Evolutionary conservation across 768 basidiomycete genomes (phyloP), one percentile per base, ranked within the genome.

Genomic region (Lentinula detonsa): DNA sequence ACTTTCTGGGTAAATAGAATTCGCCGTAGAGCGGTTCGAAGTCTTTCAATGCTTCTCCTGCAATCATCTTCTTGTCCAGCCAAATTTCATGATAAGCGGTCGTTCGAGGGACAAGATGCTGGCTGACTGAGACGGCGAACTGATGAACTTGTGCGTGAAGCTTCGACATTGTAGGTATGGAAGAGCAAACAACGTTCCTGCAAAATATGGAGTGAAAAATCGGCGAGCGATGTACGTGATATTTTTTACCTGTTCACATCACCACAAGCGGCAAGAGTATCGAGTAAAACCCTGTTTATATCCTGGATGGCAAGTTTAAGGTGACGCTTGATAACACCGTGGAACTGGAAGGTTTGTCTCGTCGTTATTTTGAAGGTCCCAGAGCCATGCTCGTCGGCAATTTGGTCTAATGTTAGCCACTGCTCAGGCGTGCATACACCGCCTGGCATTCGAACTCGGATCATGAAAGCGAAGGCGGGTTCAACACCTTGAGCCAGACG

Each of bases 21-120:
- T 93, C 89, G 40, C 97, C 97, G 70, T 98, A 99, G n/a, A 98
- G 74, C 2, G 97, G 97, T 74, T 99, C 97, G 65, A 93, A 85
- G 74, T 97, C 95, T 70, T 95, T 91, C 62, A 97, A 74, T 5
- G 95, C 94, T 39, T 94, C 95, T 16, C 96, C 97, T 4, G 90
- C 93, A 55, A 99, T 90, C 66, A 94, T 75, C 78, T 97, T 97
- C 78, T 97, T 95, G 77, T 98, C 95, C 46, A 98, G 80, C 96
- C 96, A 99, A 64, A 99, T 98, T 75, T 99, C 97, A 70, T 98
- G 93, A 72, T 99, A 98, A 5, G 97, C 97, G 4, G 86, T 85
- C 4, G 95, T 98, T 49, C 86, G 82, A 21, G 97, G 97, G 37
- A 97, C 80, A 45, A 99, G 83, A 69, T 91, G 88, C 62, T 87